Percentiles rank a stretch among this genome's conserved stretches.
Conservation (phyloP, 1,284 basidiomycete genomes). For the Laetiporus sulphureus region DNA sequence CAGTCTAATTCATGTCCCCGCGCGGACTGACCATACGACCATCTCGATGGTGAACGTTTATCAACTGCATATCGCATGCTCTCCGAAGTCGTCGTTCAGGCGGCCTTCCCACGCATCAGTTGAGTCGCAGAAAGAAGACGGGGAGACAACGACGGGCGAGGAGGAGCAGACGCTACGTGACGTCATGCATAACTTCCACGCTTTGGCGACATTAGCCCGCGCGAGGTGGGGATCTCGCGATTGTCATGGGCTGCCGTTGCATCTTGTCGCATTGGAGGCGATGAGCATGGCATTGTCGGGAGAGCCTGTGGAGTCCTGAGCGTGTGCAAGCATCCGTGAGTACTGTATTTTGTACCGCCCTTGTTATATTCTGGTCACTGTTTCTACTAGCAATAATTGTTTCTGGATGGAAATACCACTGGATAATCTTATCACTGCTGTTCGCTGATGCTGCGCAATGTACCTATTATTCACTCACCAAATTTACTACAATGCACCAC, state of each 20-base stretch:
- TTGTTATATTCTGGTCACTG: too few species aligned
- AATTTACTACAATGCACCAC: too few species aligned
- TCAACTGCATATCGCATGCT: conserved; percentile 43
- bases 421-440: too few species aligned
- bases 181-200: conserved; percentile 60
- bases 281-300: conserved; percentile 38
- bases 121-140: not conserved
- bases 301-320: not conserved
- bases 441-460: too few species aligned
- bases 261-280: conserved; percentile 58
- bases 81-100: conserved; percentile 31
- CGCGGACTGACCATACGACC: conserved; percentile 31
- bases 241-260: conserved; percentile 52
- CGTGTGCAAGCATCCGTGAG: too few species aligned
- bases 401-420: too few species aligned
- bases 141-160: conserved; percentile 8
- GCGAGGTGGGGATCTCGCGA: conserved; percentile 42
- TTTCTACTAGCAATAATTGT: too few species aligned
- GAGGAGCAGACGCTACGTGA: conserved; percentile 43
- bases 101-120: conserved; percentile 1
- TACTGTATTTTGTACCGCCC: too few species aligned
- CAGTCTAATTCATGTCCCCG: conserved; percentile 47
- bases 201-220: conserved; percentile 53
- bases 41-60: conserved; percentile 54
- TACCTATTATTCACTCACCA: too few species aligned